A percentile compares a stretch with the other conserved stretches of the same genome.
Evolutionary conservation across 1,284 basidiomycete genomes (phyloP).

Genomic region (Ceratobasidium papillatum): DNA sequence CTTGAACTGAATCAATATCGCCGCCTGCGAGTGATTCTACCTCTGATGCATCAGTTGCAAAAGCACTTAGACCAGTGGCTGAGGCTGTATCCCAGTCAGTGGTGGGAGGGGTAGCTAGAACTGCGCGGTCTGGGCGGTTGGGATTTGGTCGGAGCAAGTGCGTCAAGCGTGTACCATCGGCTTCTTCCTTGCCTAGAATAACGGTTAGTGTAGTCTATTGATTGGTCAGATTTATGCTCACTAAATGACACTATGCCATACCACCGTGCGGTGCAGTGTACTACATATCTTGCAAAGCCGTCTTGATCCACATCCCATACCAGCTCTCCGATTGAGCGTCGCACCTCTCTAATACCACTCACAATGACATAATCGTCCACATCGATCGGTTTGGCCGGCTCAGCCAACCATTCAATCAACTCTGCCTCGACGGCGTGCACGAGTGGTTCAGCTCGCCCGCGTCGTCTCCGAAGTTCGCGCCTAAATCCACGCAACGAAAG

Average conservation of each 20-base stretch:
- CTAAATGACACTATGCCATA: constrained; percentile 81
- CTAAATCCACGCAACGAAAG: constrained; percentile 77
- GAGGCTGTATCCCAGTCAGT: constrained; percentile 54
- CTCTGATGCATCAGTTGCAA: constrained; percentile 44
- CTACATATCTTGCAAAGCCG: constrained; percentile 75
- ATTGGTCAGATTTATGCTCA: constrained; percentile 54
- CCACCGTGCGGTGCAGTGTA: constrained; percentile 81
- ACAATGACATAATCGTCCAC: constrained; percentile 64
- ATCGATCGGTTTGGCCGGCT: constrained; percentile 68
- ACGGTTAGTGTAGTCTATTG: neutral
- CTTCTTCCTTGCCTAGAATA: constrained; percentile 70
- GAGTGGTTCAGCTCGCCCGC: constrained; percentile 66
- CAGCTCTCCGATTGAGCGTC: constrained; percentile 68
- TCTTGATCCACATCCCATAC: constrained; percentile 75
- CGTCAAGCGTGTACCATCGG: constrained; percentile 67
- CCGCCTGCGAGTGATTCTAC: constrained; percentile 35
- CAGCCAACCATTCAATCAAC: constrained; percentile 54
- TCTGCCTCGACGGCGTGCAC: constrained; percentile 71
- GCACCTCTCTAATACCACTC: constrained; percentile 65
- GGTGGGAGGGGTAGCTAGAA: constrained; percentile 72
- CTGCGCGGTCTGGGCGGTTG: constrained; percentile 62
- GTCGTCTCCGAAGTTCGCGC: constrained; percentile 66
- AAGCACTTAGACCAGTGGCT: constrained; percentile 38
- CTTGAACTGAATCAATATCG: constrained; percentile 31
- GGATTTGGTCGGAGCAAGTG: constrained; percentile 80